These are phyloP conservation scores for Neoconidiobolus thromboides DNA, from an alignment of 371 early-diverging fungal genomes.

Conservation along the genomic window DNA sequence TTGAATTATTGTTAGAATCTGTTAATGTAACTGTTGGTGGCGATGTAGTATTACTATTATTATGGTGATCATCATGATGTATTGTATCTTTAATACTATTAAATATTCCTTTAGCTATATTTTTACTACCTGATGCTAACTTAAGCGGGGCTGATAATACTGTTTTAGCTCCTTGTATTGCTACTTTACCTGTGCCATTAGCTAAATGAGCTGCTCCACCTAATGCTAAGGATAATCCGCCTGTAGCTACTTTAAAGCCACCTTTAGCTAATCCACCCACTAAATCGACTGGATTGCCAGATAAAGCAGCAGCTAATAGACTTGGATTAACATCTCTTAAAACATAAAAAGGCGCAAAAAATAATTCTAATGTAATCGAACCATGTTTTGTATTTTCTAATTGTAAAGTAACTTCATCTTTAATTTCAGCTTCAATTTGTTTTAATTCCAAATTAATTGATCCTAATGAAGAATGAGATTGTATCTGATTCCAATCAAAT, in stretches of 20 bases:
- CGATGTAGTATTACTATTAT: neutral
- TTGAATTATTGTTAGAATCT: too few species aligned
- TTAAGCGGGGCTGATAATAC: neutral
- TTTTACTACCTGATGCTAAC: slow-evolving; percentile 4
- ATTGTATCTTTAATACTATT: neutral
- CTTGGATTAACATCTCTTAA: neutral
- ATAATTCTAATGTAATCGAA: slow-evolving; percentile 1
- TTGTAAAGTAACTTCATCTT: neutral
- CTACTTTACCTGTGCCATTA: slow-evolving; percentile 11
- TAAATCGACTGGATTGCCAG: neutral
- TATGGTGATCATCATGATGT: neutral
- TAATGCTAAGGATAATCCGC: slow-evolving; percentile 10
- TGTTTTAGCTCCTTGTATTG: slow-evolving; percentile 6
- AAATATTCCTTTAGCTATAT: neutral
- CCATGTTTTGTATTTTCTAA: slow-evolving; percentile 3
- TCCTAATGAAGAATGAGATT: slow-evolving; percentile 29
- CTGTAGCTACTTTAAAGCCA: slow-evolving; percentile 9
- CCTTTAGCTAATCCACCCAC: slow-evolving; percentile 15
- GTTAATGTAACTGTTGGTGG: too few species aligned
- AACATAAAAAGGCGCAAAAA: slow-evolving; percentile 8
- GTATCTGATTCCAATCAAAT: slow-evolving; percentile 65
- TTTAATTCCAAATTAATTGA: neutral
- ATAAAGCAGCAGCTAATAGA: neutral
- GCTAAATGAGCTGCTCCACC: slow-evolving; percentile 9
- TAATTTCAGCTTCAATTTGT: neutral